phyloP scores from a whole-genome alignment of 129 eudicot genomes.

The Scalesia atractyloides region DNA sequence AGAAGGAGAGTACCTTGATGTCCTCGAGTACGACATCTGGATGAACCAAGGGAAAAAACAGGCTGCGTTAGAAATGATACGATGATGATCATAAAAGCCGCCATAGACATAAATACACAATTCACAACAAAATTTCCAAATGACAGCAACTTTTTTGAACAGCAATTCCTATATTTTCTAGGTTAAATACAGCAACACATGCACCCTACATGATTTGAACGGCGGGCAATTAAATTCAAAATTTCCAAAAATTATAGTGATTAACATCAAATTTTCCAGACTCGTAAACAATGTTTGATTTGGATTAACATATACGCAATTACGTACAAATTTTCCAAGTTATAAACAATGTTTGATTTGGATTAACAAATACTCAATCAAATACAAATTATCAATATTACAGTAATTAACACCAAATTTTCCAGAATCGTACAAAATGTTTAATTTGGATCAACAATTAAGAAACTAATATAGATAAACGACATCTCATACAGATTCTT shows the following conservation, averaged over 20 bases:
- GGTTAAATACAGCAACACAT: no score
- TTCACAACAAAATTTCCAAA: not conserved
- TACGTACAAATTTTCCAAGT: not conserved
- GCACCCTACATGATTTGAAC: no score
- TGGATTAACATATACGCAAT: no score
- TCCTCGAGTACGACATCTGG: constrained; percentile 78
- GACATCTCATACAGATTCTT: no score
- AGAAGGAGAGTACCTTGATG: constrained; percentile 65
- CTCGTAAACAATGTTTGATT: no score
- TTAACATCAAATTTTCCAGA: no score
- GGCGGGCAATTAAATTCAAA: no score
- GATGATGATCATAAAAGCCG: constrained; percentile 1
- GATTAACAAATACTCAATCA: no score
- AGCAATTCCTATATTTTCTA: no score
- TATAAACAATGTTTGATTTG: no score
- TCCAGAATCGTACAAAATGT: not conserved
- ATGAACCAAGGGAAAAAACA: constrained; percentile 4
- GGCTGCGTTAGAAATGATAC: constrained; percentile 9
- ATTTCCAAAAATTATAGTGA: no score
- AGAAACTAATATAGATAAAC: no score
- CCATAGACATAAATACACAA: not conserved
- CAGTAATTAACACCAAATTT: not conserved
- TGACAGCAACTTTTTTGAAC: not conserved
- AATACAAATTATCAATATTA: not conserved
- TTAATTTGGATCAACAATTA: not conserved